These are phyloP conservation scores for Bryum argenteum DNA, from an alignment of 225 moss, liverwort and hornwort genomes.

Conservation along the genomic window DNA sequence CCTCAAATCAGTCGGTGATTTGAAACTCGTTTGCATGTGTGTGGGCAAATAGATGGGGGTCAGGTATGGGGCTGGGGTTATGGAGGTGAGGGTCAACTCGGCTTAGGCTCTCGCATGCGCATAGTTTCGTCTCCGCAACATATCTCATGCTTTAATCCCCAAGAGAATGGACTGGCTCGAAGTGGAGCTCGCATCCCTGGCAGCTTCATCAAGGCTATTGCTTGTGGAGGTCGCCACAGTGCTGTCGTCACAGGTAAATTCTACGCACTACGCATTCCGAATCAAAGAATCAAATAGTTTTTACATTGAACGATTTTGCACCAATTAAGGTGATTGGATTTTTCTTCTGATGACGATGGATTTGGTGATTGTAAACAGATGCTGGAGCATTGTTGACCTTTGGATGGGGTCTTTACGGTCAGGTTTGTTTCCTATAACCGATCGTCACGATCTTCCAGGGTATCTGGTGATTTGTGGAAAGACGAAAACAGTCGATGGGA, in stretches of 20 bases:
- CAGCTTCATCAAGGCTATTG: conserved; percentile 64
- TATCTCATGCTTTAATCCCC: conserved; percentile 53
- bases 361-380: conserved; percentile 47
- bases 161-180: conserved; percentile 32
- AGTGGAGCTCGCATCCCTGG: conserved; percentile 44
- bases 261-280: not conserved
- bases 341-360: conserved; percentile 18
- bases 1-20: too few species aligned
- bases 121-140: conserved; percentile 76
- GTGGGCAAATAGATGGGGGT: conserved; percentile 69
- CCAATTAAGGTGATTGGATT: not conserved
- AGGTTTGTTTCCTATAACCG: conserved; percentile 54
- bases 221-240: conserved; percentile 98
- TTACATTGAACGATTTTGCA: not conserved
- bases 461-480: too few species aligned
- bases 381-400: conserved; percentile 86
- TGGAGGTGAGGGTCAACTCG: conserved; percentile 95
- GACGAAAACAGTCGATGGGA: too few species aligned
- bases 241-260: conserved; percentile 78
- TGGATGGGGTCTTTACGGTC: conserved; percentile 99
- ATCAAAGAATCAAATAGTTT: not conserved
- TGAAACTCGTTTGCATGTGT: too few species aligned
- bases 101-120: conserved; percentile 76
- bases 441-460: too few species aligned
- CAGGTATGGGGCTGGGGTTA: conserved; percentile 99